phyloP scores from a whole-genome alignment of 1,284 basidiomycete genomes.

The Moesziomyces globuligerus region DNA sequence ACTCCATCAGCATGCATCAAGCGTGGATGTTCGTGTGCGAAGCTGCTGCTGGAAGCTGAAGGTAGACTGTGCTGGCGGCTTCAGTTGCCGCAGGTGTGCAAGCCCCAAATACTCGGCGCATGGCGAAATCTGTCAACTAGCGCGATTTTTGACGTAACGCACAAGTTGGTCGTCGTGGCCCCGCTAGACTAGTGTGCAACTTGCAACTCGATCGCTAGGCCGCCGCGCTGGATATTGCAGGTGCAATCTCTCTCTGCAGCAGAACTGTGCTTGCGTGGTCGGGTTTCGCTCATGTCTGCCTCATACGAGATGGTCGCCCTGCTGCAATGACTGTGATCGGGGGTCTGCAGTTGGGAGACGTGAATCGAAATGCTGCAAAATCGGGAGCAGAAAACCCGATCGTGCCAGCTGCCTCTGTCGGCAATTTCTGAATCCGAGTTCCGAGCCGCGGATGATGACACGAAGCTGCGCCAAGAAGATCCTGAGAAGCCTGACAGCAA shows the following conservation, averaged over 20 bases:
- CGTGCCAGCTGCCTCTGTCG: constrained; percentile 8
- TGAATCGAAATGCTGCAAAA: neutral
- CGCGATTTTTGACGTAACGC: constrained; percentile 28
- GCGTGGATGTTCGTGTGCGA: constrained; percentile 17
- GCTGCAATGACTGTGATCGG: no score
- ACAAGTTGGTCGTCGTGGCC: constrained; percentile 3
- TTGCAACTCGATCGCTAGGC: neutral
- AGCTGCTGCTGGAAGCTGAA: neutral
- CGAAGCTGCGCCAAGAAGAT: constrained; percentile 33
- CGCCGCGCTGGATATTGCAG: neutral
- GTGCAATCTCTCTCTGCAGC: neutral
- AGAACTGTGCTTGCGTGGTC: no score
- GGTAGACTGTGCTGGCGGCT: neutral
- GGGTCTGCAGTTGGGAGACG: no score
- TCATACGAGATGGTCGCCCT: no score
- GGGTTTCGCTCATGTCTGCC: no score
- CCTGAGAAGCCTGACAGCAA: constrained; percentile 1
- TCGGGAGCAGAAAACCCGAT: neutral
- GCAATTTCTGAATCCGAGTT: constrained; percentile 35
- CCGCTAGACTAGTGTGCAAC: neutral
- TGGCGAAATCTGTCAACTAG: constrained; percentile 33
- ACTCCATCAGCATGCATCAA: no score
- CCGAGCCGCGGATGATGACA: constrained; percentile 20
- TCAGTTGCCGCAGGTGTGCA: neutral
- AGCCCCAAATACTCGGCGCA: neutral